phyloP scores from a whole-genome alignment of 805 yeast genomes.

The Candida andamanensis region DNA sequence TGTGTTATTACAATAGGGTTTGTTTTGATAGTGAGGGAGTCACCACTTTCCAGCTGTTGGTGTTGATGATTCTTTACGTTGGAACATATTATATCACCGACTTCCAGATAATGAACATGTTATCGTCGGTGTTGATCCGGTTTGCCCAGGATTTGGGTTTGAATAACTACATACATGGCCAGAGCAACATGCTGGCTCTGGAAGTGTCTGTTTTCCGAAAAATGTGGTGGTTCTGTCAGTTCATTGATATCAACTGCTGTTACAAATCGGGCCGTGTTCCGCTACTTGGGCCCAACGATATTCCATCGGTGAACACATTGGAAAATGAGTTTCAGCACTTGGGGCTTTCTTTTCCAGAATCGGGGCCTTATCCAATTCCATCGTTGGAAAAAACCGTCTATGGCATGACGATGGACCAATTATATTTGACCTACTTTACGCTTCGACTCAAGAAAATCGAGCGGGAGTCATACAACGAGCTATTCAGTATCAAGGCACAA shows the following conservation, averaged over 20 bases:
- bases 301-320: constrained; percentile 12
- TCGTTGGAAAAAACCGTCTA: neutral
- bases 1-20: constrained; percentile 49
- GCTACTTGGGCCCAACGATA: constrained; percentile 17
- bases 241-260: constrained; percentile 22
- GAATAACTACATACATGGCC: constrained; percentile 12
- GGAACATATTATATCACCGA: constrained; percentile 20
- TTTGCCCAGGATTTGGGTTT: constrained; percentile 29
- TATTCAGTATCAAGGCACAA: constrained; percentile 20
- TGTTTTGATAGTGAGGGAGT: constrained; percentile 45
- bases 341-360: neutral
- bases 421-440: constrained; percentile 13
- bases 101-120: constrained; percentile 21
- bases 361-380: neutral
- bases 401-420: constrained; percentile 13
- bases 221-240: constrained; percentile 29
- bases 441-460: constrained; percentile 23
- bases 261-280: constrained; percentile 28
- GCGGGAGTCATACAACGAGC: constrained; percentile 16
- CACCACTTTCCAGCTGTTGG: constrained; percentile 43
- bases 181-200: constrained; percentile 1
- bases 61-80: constrained; percentile 40
- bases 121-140: constrained; percentile 22
- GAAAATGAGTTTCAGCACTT: constrained; percentile 1
- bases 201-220: constrained; percentile 14